Evolutionary conservation across 345 rosid genomes (phyloP).

Genomic region (Citrus mangshanensis): DNA sequence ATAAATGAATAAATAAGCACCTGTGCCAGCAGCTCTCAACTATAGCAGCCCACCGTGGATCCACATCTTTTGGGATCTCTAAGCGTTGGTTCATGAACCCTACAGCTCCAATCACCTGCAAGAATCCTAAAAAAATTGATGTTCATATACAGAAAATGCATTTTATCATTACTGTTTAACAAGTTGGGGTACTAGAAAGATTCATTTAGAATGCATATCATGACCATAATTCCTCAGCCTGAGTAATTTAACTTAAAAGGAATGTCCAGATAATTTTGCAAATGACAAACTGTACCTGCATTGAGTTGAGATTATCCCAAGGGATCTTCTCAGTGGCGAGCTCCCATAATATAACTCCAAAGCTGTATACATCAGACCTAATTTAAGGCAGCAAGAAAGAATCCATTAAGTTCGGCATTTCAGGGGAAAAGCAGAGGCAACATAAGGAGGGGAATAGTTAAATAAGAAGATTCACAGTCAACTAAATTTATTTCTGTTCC

Average conservation of each 20-base stretch:
- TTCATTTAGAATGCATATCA: not conserved
- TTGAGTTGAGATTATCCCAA: constrained; percentile 92
- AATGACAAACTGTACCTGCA: constrained; percentile 64
- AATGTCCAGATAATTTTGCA: not conserved
- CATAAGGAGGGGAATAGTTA: not conserved
- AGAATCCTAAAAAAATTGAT: constrained; percentile 26
- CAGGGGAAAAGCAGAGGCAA: not conserved
- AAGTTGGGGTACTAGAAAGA: not conserved
- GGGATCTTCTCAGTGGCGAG: constrained; percentile 94
- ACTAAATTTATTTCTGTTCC: constrained; percentile 5
- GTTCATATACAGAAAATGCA: constrained; percentile 9
- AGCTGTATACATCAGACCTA: constrained; percentile 98
- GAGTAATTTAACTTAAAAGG: not conserved
- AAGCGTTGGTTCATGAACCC: constrained; percentile 96
- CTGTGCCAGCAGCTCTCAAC: constrained; percentile 96
- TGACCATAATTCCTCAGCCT: not conserved
- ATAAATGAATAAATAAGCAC: constrained; percentile 32
- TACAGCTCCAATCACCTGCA: constrained; percentile 95
- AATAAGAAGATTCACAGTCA: not conserved
- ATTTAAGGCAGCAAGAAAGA: constrained; percentile 18
- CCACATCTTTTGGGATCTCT: constrained; percentile 76
- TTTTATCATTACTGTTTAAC: not conserved
- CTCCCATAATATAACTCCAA: constrained; percentile 93
- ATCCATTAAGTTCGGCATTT: not conserved
- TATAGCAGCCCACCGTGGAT: constrained; percentile 77